Conservation (phyloP, 1,139 yeast genomes). For the Candida mesenterica region DNA sequence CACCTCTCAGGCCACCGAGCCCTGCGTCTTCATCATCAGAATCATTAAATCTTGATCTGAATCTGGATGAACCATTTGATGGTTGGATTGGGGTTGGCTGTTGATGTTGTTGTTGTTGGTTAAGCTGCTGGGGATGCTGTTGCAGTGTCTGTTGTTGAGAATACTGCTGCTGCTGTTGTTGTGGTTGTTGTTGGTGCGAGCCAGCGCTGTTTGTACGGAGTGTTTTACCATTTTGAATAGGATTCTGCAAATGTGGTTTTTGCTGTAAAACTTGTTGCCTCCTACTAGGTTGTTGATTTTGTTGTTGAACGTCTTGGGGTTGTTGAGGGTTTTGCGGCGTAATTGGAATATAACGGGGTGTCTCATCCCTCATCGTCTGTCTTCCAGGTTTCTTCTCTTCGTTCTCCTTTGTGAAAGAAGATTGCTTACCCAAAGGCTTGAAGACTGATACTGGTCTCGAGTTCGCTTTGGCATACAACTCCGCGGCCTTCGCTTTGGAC, state of each 20-base stretch:
- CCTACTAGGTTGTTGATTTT: constrained; percentile 2
- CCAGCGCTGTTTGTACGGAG: background rate
- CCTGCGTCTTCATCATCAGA: constrained; percentile 44
- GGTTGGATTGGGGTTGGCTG: constrained; percentile 5
- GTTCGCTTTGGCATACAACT: constrained; percentile 51
- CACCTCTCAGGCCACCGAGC: constrained; percentile 5
- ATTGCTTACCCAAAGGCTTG: constrained; percentile 38
- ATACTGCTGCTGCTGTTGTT: background rate
- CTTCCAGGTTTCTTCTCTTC: constrained; percentile 8
- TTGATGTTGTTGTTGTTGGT: constrained; percentile 4
- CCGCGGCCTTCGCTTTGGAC: constrained; percentile 45
- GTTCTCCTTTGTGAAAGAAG: constrained; percentile 53
- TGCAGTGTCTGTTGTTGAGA: constrained; percentile 3
- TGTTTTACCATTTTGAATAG: background rate
- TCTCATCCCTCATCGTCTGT: background rate
- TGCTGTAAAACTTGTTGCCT: constrained; percentile 8
- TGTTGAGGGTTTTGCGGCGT: background rate
- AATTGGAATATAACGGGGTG: background rate
- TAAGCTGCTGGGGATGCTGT: constrained; percentile 4
- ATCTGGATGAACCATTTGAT: constrained; percentile 8
- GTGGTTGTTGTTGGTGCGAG: constrained; percentile 1
- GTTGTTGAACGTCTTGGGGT: background rate
- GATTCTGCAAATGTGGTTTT: background rate
- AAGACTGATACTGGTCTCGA: constrained; percentile 41
- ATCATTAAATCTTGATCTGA: constrained; percentile 53